Conservation (phyloP, 805 yeast species). For the Metschnikowia noctiluminum region DNA sequence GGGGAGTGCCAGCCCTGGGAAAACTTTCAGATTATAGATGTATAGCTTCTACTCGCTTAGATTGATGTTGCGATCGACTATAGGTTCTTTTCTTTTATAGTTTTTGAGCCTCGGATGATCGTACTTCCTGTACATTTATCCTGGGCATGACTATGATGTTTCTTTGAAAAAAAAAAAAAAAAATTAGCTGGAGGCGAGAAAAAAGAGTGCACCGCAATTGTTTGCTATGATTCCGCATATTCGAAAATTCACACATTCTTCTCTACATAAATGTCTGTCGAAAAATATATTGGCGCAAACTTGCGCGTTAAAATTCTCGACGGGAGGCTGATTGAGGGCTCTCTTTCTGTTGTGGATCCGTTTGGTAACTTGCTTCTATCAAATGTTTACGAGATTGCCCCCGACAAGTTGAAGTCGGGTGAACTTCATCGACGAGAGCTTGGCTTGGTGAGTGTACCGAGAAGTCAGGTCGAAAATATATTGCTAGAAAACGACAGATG, state of each 20-base stretch:
- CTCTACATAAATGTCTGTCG: conserved; percentile 2
- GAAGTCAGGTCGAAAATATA: conserved; percentile 17
- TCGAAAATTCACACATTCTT: background rate
- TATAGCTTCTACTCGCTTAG: no score
- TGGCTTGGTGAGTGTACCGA: conserved; percentile 28
- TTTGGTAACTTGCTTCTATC: conserved; percentile 40
- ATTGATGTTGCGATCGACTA: no score
- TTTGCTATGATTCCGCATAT: background rate
- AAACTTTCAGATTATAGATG: no score
- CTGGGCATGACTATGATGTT: no score
- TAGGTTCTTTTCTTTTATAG: no score
- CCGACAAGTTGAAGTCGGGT: conserved; percentile 23
- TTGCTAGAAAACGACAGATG: conserved; percentile 18
- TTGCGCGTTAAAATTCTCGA: conserved; percentile 29
- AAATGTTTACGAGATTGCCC: conserved; percentile 33
- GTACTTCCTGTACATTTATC: no score
- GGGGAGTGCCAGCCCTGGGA: no score
- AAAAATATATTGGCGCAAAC: conserved; percentile 29
- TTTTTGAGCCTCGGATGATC: no score
- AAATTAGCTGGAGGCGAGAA: no score
- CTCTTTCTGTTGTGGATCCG: conserved; percentile 40
- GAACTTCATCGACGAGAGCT: conserved; percentile 23
- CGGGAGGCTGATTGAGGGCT: conserved; percentile 33
- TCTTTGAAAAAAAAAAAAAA: no score
- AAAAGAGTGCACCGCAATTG: no score